Base-by-base conservation (phyloP, 2,329 filamentous ascomycete genomes). In the Penicillium italicum region DNA sequence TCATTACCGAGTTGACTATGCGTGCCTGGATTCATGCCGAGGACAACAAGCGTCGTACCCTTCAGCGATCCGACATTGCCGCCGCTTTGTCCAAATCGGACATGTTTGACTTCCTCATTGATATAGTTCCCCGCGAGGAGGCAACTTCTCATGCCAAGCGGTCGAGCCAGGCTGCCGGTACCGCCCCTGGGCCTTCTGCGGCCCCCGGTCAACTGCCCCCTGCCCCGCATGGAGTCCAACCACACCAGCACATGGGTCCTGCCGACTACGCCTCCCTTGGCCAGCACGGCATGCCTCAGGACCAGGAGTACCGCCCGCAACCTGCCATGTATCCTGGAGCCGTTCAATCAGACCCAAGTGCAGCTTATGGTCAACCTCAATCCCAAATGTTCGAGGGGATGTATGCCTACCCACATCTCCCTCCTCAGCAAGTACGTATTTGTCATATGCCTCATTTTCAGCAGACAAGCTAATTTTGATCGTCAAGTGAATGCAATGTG, bases 101-200 rank as follows among this genome's bases (percentile, higher is more conserved):
- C 78, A 99, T 99, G 94, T 99, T 99, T 74, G 94, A 99, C 77
- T 99, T 99, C 77, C 81, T 99, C 57, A 99, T 99, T 72, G 94
- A 99, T 71, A 99, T 99, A 59, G 94, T 99, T 6, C 94, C 94
- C 4, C 87, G 94, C 50, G 94, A 99, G 74, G 94, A 99, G 74
- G 91, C 93, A 34, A 83, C 89, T 10, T 86, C 88, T 22, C 91
- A 92, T 71, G 85, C 91, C 38, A 97, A 96, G 78, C 82, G 92
- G 62, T 81, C 86, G 7, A 80, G 76, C 46, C 77, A 78, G 62
- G 69, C 74, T 42, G 72, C 67, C 31, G 73, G 69, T 41, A 78
- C 80, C 41, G 79, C 82, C 8, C 80, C 85, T 59, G 73, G 80
- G 34, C 73, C 76, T 65, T 60, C 76, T 37, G 65, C 68, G 30